phyloP scores from a whole-genome alignment of 495 filamentous ascomycete genomes.

The Penicillium cosmopolitanum region DNA sequence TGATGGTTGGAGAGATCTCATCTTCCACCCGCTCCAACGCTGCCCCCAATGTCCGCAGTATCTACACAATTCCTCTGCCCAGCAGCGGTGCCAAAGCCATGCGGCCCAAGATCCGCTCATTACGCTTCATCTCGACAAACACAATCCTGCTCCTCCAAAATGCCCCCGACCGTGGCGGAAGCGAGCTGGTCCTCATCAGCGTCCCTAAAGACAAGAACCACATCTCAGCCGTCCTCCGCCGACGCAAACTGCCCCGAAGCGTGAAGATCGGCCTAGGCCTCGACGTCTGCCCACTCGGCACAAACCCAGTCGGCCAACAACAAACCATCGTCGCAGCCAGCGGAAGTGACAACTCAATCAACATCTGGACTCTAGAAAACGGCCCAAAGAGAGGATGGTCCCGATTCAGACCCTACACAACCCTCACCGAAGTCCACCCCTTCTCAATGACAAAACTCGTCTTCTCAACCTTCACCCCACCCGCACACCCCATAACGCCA shows the following conservation, averaged over 20 bases:
- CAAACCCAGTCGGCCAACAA: slow-evolving; percentile 57
- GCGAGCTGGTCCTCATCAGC: slow-evolving; percentile 72
- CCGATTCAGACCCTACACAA: slow-evolving; percentile 63
- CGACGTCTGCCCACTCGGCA: slow-evolving; percentile 69
- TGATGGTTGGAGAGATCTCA: slow-evolving; percentile 55
- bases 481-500: slow-evolving; percentile 49
- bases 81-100: slow-evolving; percentile 42
- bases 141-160: slow-evolving; percentile 56
- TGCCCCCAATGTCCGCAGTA: slow-evolving; percentile 55
- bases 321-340: slow-evolving; percentile 83
- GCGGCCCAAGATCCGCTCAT: slow-evolving; percentile 60
- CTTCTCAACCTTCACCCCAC: slow-evolving; percentile 73
- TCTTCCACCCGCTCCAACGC: slow-evolving; percentile 46
- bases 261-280: slow-evolving; percentile 72
- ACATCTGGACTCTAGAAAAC: slow-evolving; percentile 72
- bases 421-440: slow-evolving; percentile 74
- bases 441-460: slow-evolving; percentile 82
- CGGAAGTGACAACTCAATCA: slow-evolving; percentile 80
- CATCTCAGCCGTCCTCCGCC: slow-evolving; percentile 49
- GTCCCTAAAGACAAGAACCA: slow-evolving; percentile 29
- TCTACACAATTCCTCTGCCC: slow-evolving; percentile 65
- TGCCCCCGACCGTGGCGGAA: slow-evolving; percentile 57
- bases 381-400: slow-evolving; percentile 53
- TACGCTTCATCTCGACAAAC: slow-evolving; percentile 72
- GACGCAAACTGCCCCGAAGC: slow-evolving; percentile 57